Conservation (phyloP, 129 eudicot genomes). For the Chrysanthemum seticuspe region DNA sequence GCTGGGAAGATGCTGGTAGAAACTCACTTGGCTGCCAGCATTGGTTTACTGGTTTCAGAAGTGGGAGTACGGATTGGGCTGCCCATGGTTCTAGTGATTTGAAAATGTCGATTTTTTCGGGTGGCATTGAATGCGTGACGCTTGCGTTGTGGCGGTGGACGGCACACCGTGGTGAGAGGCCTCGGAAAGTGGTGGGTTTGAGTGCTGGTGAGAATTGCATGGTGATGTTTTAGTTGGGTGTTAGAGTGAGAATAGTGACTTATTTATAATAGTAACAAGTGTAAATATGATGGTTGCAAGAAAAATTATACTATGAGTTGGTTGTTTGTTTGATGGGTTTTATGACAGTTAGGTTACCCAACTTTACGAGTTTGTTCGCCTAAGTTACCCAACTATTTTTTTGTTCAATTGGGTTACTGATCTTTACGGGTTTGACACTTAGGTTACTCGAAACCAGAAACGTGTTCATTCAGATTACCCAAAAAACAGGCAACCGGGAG, state of each 20-base stretch:
- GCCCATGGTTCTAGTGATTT: constrained; percentile 43
- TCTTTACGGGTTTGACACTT: too few relatives aligned
- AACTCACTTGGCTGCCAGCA: constrained; percentile 46
- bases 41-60: constrained; percentile 32
- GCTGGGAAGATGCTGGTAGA: constrained; percentile 28
- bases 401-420: too few relatives aligned
- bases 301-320: too few relatives aligned
- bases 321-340: not conserved
- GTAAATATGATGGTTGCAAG: too few relatives aligned
- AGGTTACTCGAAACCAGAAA: too few relatives aligned
- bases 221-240: not conserved
- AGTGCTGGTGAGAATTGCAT: constrained; percentile 33
- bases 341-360: too few relatives aligned
- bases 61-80: constrained; percentile 28
- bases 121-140: constrained; percentile 38
- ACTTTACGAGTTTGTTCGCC: too few relatives aligned
- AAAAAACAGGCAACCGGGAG: too few relatives aligned
- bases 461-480: too few relatives aligned
- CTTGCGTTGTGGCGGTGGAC: constrained; percentile 10
- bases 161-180: constrained; percentile 9
- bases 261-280: too few relatives aligned
- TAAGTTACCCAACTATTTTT: too few relatives aligned
- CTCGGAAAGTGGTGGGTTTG: constrained; percentile 9
- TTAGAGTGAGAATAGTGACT: not conserved
- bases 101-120: constrained; percentile 32